Evolutionary conservation across 176 grass and related monocot genomes (phyloP).

Genomic region (Carex littledalei): DNA sequence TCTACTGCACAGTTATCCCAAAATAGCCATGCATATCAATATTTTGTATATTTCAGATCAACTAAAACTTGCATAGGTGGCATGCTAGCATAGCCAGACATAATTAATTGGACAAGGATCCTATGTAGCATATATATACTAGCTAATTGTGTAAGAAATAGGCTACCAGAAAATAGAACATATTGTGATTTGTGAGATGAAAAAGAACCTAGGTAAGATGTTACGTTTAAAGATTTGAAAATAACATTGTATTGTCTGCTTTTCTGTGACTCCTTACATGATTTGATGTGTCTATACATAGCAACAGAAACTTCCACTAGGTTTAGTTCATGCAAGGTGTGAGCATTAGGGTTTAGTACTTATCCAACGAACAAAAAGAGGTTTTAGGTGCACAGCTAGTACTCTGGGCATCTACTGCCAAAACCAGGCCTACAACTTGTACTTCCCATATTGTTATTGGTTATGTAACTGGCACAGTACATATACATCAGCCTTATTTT

Average conservation of each 20-base stretch:
- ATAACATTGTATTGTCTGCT: not conserved
- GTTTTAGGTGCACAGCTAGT: not conserved
- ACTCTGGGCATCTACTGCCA: not conserved
- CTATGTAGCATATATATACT: not conserved
- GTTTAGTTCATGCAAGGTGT: not conserved
- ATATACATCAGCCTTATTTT: not conserved
- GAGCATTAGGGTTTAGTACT: not conserved
- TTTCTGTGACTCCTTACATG: not conserved
- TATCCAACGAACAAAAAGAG: not conserved
- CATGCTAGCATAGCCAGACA: not conserved
- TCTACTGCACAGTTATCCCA: not conserved
- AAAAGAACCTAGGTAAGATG: not conserved
- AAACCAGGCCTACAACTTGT: not conserved
- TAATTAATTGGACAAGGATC: not conserved
- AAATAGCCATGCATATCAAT: conserved; percentile 2
- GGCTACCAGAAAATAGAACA: not conserved
- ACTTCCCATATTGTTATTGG: not conserved
- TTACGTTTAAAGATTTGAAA: not conserved
- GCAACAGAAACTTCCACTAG: not conserved
- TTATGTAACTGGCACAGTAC: not conserved
- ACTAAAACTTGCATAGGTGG: not conserved
- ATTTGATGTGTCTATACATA: not conserved
- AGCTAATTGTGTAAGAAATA: not conserved
- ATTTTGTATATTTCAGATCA: not conserved
- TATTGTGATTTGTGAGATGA: not conserved